Evolutionary conservation across 2,329 filamentous ascomycete species (phyloP), one percentile per base, ranked within the genome.

Genomic region (Pseudogymnoascus sp.): DNA sequence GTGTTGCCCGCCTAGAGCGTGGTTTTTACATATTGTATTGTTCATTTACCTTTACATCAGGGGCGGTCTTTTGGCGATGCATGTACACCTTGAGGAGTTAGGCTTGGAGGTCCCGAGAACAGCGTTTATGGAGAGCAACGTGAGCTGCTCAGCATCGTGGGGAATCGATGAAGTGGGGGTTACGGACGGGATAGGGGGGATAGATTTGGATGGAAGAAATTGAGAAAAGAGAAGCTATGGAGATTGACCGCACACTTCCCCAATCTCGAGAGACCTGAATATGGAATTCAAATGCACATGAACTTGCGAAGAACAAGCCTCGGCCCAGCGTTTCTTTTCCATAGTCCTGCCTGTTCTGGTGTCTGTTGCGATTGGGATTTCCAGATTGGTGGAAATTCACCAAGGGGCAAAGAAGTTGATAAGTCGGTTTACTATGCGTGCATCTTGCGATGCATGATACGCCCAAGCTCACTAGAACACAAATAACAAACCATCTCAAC

Each of bases 1-100:
- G 2, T 26, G 21, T 29, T 29, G 7, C 23, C 45, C 8, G 45
- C 45, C 21, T 51, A n/a, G 12, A 29, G 21, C 45, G 3, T 29
- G 45, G 45, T 26, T 51, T 47, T 51, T 51, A 51, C 23, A 51
- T n/a, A 51, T 51, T 51, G 45, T 51, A 51, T 51, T 51, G 23
- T 51, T 51, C 45, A 29, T 51, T 29, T 51, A 51, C 45, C 11
- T 51, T 51, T 51, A 51, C 45, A 51, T 51, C 2, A 29, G 45
- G 45, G 45, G 45, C 45, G 45, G 14, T 7, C n/a, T 51, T 51
- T 51, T 51, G 45, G 45, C 45, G 45, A 51, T 51, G 23, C 39
- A 42, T 21, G 7, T 40, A 4, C 21, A 51, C 45, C 4, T 51
- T 51, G 45, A 51, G 45, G 45, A 51, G 45, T 51, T 12, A 51